A percentile compares a stretch with the other conserved stretches of the same genome.
Conservation (phyloP, 2,329 filamentous ascomycete species). For the Stenocarpella maydis region DNA sequence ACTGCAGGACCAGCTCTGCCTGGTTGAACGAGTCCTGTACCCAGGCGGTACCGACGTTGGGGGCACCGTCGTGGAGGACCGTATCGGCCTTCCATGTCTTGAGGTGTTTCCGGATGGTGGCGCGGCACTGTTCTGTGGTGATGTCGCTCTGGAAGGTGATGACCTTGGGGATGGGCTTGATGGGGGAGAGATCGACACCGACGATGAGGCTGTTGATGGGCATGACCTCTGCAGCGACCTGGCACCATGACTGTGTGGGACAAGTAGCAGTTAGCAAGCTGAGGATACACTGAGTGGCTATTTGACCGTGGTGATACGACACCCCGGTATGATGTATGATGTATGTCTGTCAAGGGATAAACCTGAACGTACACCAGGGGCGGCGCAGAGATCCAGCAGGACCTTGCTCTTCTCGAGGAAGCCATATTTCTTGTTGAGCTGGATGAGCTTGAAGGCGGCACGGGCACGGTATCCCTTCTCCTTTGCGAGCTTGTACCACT, state of each 20-base stretch:
- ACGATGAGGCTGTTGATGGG: constrained; percentile 88
- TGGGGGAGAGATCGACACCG: constrained; percentile 92
- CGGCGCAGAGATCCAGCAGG: constrained; percentile 95
- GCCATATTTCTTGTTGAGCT: constrained; percentile 98
- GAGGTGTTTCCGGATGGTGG: constrained; percentile 86
- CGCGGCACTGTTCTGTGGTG: constrained; percentile 93
- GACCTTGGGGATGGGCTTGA: constrained; percentile 92
- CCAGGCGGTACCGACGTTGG: constrained; percentile 98
- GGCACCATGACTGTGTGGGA: constrained; percentile 81
- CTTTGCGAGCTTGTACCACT: constrained; percentile 98
- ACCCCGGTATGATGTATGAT: too few relatives aligned
- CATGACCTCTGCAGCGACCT: constrained; percentile 96
- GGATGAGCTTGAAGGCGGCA: constrained; percentile 97
- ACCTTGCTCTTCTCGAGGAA: constrained; percentile 98
- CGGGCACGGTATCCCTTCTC: constrained; percentile 96
- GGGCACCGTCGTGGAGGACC: constrained; percentile 95
- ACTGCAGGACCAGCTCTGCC: constrained; percentile 89
- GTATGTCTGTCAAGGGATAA: too few relatives aligned
- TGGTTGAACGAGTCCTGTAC: constrained; percentile 98
- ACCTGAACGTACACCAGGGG: constrained; percentile 80
- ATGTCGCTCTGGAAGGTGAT: constrained; percentile 99
- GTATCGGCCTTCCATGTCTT: constrained; percentile 97
- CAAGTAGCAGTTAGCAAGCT: constrained; percentile 41
- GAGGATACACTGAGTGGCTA: too few relatives aligned
- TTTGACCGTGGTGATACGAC: neutral